Base-by-base conservation (phyloP, 164 flowering plant species). In the Sextonia rubra region DNA sequence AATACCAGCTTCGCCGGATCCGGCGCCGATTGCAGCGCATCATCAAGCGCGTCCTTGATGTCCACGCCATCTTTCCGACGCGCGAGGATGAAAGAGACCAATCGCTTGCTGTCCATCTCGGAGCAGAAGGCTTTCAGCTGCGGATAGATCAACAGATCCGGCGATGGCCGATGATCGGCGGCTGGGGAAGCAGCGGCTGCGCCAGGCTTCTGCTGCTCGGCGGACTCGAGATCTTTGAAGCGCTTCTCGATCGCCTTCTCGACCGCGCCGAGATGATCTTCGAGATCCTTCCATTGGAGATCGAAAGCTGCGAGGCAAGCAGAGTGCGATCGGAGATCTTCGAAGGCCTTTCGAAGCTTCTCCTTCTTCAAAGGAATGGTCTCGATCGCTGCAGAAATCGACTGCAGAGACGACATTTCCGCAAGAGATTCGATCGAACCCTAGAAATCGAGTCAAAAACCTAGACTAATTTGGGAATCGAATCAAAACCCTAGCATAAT, bases 241-340 rank as follows among this genome's bases (percentile, higher is more conserved):
- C 81, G 78, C 17, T 68, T 30, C 37, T 78, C 71, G 56, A 79
- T 69, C n/a, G 76, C 72, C 26, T 60, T 65, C 64, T 87, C 84
- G 74, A 86, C 48, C 66, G 86, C 71, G 75, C 88, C 37, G 75
- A 89, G 85, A 82, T 89, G 85, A n/a, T 85, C 72, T 25, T 91
- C 90, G 69, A 89, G 63, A 68, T 88, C 90, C 71, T 84, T 47
- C 93, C 96, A 89, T 49, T 82, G 70, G 81, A 91, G 77, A 62
- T 79, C 61, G 80, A 83, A 82, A 37, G 84, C 82, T n/a, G 87
- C 79, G 68, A 83, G 81, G 23, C 77, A 74, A 27, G 83, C 74
- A 14, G 88, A 78, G 48, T 81, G 82, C 9, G 85, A 20, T 61
- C 76, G 80, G 52, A 85, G 79, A 18, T 81, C 80, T 47, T 83